Evolutionary conservation across 1,284 basidiomycete genomes (phyloP), one percentile per base, ranked within the genome.

Genomic region (Ustilago crameri): DNA sequence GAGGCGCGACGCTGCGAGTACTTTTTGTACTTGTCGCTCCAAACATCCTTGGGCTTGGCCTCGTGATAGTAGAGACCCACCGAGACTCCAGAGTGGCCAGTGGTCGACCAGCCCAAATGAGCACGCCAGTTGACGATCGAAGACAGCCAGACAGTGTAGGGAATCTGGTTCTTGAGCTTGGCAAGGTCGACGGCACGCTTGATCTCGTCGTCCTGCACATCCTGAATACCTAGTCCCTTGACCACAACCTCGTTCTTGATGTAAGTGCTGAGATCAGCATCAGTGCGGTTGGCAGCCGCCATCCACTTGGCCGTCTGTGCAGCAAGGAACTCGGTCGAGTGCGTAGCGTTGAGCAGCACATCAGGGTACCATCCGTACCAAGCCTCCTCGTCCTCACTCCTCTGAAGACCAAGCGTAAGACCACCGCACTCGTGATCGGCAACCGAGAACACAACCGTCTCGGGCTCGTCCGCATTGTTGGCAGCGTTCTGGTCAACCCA

Each of bases 351-450:
- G 41, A 75, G 52, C 34, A 82, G 62, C 10, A 78, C 76, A 30
- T 75, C 78, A 9, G 80, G 80, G 45, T 78, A 77, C 60, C 80
- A 77, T 17, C 58, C 60, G 53, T 77, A 75, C 43, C 30, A 58
- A 7, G 42, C 63, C 32, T 70, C 70, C 44, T 70, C 51, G 40
- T 75, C 75, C 50, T 76, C 74, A 17, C 40, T 54, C 30, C 74
- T 58, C 57, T 77, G 64, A 24, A 68, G 27, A 23, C 68, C 79
- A 3, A 81, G 55, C 3, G 78, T 76, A 12, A 83, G 53, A 7
- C 80, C 81, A 40, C 80, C 82, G 35, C 78, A 80, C 65, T 83
- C 82, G 69, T 79, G 77, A 58, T 83, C 81, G 3, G 75, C 74
- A 2, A 78, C 78, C 17, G 75, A 75, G 26, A 82, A 73, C 7